phyloP scores from a whole-genome alignment of 805 yeast genomes.

The Tetrapisispora phaffii region DNA sequence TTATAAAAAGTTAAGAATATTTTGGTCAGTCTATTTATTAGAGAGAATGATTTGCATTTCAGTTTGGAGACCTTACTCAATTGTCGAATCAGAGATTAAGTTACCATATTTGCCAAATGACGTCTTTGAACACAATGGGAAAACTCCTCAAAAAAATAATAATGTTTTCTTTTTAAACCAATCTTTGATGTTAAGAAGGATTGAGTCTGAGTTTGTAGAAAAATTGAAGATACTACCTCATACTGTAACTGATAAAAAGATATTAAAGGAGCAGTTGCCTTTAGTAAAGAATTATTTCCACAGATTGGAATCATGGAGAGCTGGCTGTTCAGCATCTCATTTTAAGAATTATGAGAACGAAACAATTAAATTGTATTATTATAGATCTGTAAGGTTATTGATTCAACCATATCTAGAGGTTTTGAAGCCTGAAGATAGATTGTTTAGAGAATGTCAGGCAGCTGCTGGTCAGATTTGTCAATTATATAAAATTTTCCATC shows the following conservation, averaged over 20 bases:
- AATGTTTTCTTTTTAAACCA: conserved; percentile 44
- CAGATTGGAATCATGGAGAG: conserved; percentile 44
- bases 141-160: conserved; percentile 8
- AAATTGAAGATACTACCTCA: conserved; percentile 34
- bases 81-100: conserved; percentile 41
- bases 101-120: conserved; percentile 33
- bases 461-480: conserved; percentile 65
- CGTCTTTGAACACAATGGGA: not conserved
- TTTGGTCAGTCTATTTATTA: conserved; percentile 53
- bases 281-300: conserved; percentile 44
- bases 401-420: conserved; percentile 57
- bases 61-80: conserved; percentile 48
- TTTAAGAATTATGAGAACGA: conserved; percentile 45
- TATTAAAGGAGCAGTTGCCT: conserved; percentile 34
- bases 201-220: conserved; percentile 53
- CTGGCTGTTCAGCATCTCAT: conserved; percentile 34
- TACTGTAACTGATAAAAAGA: conserved; percentile 10
- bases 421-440: conserved; percentile 49
- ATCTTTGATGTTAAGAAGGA: conserved; percentile 44
- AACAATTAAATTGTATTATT: conserved; percentile 47
- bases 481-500: conserved; percentile 51
- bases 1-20: conserved; percentile 40
- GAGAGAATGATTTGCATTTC: conserved; percentile 55
- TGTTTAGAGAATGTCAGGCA: conserved; percentile 57
- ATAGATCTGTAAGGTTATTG: conserved; percentile 47